Evolutionary conservation across 345 rosid genomes (phyloP).

Genomic region (Gossypium australe): DNA sequence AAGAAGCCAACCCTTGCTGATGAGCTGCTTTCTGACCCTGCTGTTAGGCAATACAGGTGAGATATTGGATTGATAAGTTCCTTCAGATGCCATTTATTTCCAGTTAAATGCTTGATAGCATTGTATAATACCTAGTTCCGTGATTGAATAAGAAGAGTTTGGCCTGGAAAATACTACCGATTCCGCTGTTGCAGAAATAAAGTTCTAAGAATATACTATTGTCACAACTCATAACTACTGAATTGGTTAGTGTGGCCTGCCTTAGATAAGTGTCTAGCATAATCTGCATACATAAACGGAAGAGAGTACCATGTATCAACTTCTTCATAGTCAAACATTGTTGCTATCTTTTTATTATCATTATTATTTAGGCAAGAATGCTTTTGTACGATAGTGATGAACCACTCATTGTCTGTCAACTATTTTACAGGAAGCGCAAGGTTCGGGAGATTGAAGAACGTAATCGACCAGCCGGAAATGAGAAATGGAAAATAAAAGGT

Average conservation of each 20-base stretch:
- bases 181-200: background rate
- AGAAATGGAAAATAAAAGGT: conserved; percentile 77
- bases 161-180: background rate
- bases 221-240: background rate
- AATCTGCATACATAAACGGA: background rate
- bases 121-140: background rate
- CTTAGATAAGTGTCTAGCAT: background rate
- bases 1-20: conserved; percentile 79
- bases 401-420: background rate
- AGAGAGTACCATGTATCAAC: conserved; percentile 1
- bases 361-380: background rate
- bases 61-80: conserved; percentile 3
- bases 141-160: background rate
- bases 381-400: background rate
- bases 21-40: conserved; percentile 64
- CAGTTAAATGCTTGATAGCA: background rate
- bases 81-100: background rate
- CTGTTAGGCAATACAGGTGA: conserved; percentile 57
- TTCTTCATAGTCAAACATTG: background rate
- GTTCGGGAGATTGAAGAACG: conserved; percentile 75
- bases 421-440: conserved; percentile 66
- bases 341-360: background rate
- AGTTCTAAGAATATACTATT: background rate
- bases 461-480: conserved; percentile 54
- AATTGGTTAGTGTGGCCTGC: background rate